Percentiles rank a stretch among this genome's conserved stretches.
phyloP scores from a whole-genome alignment of 2,329 filamentous ascomycete species.

The Fusarium agapanthi region DNA sequence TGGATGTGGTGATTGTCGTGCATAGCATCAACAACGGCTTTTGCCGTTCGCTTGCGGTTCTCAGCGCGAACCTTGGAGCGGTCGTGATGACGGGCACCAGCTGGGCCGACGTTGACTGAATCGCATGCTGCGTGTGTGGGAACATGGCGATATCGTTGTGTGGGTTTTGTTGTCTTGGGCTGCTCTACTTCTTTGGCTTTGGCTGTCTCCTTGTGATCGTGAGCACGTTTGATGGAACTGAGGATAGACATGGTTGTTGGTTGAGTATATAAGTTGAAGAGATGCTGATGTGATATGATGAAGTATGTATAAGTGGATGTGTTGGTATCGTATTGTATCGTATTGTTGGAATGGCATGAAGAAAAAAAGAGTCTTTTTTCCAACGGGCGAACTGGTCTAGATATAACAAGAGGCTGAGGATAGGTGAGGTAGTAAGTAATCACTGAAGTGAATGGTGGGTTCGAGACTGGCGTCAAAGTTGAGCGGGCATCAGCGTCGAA shows the following conservation, averaged over 20 bases:
- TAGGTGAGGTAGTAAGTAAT: not conserved
- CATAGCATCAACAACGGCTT: conserved; percentile 50
- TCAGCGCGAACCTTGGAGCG: conserved; percentile 58
- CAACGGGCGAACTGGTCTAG: conserved; percentile 3
- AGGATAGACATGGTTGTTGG: conserved; percentile 63
- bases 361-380: not conserved
- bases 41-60: conserved; percentile 59
- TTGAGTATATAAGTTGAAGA: not conserved
- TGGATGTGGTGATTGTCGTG: conserved; percentile 47
- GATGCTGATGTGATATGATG: not conserved
- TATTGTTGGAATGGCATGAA: conserved; percentile 6
- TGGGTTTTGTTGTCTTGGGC: conserved; percentile 51
- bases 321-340: not conserved
- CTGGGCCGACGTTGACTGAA: conserved; percentile 63
- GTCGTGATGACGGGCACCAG: conserved; percentile 59
- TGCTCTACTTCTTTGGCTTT: conserved; percentile 59
- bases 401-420: conserved; percentile 21
- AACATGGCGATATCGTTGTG: conserved; percentile 64
- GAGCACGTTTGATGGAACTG: conserved; percentile 60
- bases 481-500: not conserved
- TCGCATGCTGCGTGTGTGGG: conserved; percentile 70
- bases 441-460: conserved; percentile 10
- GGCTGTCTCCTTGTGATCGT: conserved; percentile 64
- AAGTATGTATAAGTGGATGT: not conserved
- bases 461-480: conserved; percentile 27